These are phyloP conservation scores for Capronia americana DNA, from an alignment of 2,329 filamentous ascomycete species.

Conservation along the genomic window DNA sequence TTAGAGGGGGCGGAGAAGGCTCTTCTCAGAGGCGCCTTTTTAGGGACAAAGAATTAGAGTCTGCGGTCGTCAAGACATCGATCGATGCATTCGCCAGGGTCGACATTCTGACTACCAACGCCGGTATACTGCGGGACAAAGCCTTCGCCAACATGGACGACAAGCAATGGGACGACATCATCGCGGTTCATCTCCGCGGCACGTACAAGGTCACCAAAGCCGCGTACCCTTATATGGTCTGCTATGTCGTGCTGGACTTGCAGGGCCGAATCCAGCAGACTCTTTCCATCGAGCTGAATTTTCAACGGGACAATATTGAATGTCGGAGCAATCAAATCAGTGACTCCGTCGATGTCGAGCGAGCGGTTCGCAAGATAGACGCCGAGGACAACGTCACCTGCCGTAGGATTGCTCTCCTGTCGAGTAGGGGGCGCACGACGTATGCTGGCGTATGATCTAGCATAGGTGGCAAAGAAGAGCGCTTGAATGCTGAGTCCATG, in stretches of 20 bases:
- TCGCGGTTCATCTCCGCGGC: slow-evolving; percentile 90
- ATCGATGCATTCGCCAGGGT: slow-evolving; percentile 93
- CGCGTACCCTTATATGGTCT: slow-evolving; percentile 88
- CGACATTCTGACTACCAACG: slow-evolving; percentile 97
- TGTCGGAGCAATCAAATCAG: slow-evolving; percentile 68
- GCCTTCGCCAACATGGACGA: slow-evolving; percentile 98
- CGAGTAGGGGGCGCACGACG: slow-evolving; percentile 37
- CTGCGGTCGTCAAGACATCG: slow-evolving; percentile 83
- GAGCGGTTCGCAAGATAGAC: slow-evolving; percentile 83
- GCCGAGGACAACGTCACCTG: slow-evolving; percentile 67
- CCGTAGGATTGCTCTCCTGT: slow-evolving; percentile 7
- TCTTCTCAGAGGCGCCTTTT: slow-evolving; percentile 76
- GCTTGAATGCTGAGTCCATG: slow-evolving; percentile 73
- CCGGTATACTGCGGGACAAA: slow-evolving; percentile 96
- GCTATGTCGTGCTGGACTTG: slow-evolving; percentile 72
- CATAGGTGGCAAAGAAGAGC: slow-evolving; percentile 75
- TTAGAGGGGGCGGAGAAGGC: slow-evolving; percentile 75
- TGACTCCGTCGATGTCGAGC: slow-evolving; percentile 57
- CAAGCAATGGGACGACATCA: slow-evolving; percentile 85
- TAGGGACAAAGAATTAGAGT: too few relatives aligned
- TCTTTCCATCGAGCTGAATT: slow-evolving; percentile 50
- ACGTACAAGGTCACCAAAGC: slow-evolving; percentile 98
- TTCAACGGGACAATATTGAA: slow-evolving; percentile 78
- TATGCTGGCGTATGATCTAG: slow-evolving; percentile 57
- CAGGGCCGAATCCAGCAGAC: slow-evolving; percentile 60